Conservation (phyloP, 2,329 filamentous ascomycete genomes). For the Penicillium sp. region DNA sequence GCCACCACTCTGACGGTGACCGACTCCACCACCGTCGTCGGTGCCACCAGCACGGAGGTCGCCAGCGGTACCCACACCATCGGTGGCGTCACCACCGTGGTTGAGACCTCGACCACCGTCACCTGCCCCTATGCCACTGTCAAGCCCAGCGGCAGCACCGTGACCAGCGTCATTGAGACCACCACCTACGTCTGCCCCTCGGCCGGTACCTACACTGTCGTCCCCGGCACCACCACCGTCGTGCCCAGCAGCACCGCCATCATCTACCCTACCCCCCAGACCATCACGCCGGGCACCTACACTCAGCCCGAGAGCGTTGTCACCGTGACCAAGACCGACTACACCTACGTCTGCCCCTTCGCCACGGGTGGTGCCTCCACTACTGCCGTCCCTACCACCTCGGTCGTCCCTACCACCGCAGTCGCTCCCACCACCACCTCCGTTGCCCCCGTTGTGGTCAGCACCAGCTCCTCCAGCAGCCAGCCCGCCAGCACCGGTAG, state of each 20-base stretch:
- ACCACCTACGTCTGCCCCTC: conserved; percentile 72
- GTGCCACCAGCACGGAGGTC: conserved; percentile 59
- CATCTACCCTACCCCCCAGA: conserved; percentile 64
- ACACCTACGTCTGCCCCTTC: conserved; percentile 70
- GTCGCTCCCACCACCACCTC: conserved; percentile 16
- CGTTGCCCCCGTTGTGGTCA: conserved; percentile 19
- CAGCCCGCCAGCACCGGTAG: conserved; percentile 15
- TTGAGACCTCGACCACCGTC: conserved; percentile 64
- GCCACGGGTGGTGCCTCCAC: conserved; percentile 43
- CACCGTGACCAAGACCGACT: conserved; percentile 66
- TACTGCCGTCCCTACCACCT: conserved; percentile 24
- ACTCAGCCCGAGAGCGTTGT: conserved; percentile 64
- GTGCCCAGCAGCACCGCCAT: conserved; percentile 52
- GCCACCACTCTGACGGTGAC: conserved; percentile 68
- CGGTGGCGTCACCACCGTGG: conserved; percentile 70
- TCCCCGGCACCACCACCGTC: conserved; percentile 60
- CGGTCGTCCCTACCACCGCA: conserved; percentile 23
- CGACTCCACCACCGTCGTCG: conserved; percentile 65
- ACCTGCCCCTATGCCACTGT: conserved; percentile 68
- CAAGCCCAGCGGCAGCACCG: conserved; percentile 55
- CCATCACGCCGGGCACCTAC: conserved; percentile 69
- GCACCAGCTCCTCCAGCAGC: conserved; percentile 10
- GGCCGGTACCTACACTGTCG: conserved; percentile 73
- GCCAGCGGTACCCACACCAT: conserved; percentile 65
- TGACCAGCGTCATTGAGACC: conserved; percentile 65